Percentiles rank a stretch among this genome's conserved stretches.
These are phyloP conservation scores for Hymenoscyphus fraxineus DNA, from an alignment of 2,329 filamentous ascomycete genomes.

Conservation along the genomic window DNA sequence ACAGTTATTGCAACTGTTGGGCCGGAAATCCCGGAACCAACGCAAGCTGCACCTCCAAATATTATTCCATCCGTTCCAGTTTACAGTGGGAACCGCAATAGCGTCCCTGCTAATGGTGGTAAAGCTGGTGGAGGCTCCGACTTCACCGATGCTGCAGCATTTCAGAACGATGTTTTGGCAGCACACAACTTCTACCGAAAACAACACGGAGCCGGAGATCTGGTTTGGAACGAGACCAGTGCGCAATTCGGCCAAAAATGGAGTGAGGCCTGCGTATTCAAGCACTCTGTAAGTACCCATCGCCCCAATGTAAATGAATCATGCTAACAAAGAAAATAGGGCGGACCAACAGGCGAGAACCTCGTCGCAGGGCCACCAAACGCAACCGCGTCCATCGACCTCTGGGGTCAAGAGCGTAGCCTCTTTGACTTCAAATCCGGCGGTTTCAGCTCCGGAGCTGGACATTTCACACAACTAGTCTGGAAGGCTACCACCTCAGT, in stretches of 20 bases:
- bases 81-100: background rate
- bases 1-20: background rate
- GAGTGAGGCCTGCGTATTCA: conserved; percentile 45
- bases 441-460: conserved; percentile 56
- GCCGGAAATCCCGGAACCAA: conserved; percentile 36
- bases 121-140: conserved; percentile 24
- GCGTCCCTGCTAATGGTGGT: conserved; percentile 36
- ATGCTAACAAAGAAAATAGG: conserved; percentile 32
- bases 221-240: conserved; percentile 65
- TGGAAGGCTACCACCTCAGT: conserved; percentile 61
- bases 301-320: background rate
- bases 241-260: conserved; percentile 52
- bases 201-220: conserved; percentile 54
- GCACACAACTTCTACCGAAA: conserved; percentile 63
- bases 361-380: conserved; percentile 64
- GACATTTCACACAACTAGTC: conserved; percentile 71
- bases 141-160: conserved; percentile 42
- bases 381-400: conserved; percentile 54
- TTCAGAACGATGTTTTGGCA: conserved; percentile 54
- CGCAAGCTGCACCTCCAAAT: background rate
- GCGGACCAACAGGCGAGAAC: conserved; percentile 70
- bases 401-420: conserved; percentile 60
- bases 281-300: conserved; percentile 45
- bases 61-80: background rate
- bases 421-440: conserved; percentile 56